These are phyloP conservation scores for Talaromyces sp. DNA, from an alignment of 2,329 filamentous ascomycete genomes.

Conservation along the genomic window DNA sequence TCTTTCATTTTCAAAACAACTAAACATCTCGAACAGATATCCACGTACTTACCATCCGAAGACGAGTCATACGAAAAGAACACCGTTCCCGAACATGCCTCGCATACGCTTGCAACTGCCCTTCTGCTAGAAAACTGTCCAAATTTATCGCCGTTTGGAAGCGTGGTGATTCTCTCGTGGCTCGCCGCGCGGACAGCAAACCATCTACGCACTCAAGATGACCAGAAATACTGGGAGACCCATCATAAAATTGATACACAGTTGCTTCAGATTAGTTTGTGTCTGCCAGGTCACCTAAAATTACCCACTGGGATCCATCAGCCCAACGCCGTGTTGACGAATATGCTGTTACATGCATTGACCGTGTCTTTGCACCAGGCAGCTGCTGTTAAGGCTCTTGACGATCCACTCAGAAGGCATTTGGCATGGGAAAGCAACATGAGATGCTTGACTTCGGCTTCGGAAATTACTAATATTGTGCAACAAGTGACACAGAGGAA, in stretches of 20 bases:
- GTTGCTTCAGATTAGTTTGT: background rate
- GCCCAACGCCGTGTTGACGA: background rate
- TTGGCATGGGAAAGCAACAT: background rate
- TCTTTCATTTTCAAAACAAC: background rate
- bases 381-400: background rate
- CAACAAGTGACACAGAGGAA: background rate
- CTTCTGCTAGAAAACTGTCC: background rate
- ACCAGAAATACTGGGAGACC: background rate
- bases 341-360: background rate
- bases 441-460: background rate
- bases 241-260: background rate
- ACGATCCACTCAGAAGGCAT: background rate
- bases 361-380: background rate
- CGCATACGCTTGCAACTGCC: background rate
- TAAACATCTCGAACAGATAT: background rate
- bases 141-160: background rate
- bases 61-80: background rate
- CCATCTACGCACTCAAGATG: background rate
- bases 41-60: background rate
- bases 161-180: background rate
- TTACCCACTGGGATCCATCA: background rate
- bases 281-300: background rate
- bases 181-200: background rate
- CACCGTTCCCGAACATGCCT: background rate
- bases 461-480: background rate